These are phyloP conservation scores for Neonothopanus nambi DNA, from an alignment of 1,284 basidiomycete species.

Conservation along the genomic window DNA sequence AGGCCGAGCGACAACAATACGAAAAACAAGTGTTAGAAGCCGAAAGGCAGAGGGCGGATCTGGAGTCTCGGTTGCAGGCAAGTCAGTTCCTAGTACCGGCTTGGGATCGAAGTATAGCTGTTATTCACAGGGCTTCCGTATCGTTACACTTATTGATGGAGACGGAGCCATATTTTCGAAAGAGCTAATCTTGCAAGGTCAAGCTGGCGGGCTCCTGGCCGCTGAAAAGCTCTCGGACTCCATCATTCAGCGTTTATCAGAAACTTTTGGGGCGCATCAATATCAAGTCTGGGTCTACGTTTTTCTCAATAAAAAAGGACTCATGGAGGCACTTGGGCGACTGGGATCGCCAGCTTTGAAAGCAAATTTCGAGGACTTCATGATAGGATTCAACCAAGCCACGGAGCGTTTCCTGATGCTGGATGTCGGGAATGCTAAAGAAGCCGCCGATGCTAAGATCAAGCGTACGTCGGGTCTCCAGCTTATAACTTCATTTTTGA, in stretches of 20 bases:
- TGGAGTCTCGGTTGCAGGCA: slow-evolving; percentile 43
- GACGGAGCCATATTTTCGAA: slow-evolving; percentile 63
- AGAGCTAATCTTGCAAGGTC: slow-evolving; percentile 53
- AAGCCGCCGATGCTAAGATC: slow-evolving; percentile 73
- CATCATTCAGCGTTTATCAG: slow-evolving; percentile 44
- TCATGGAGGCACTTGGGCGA: slow-evolving; percentile 51
- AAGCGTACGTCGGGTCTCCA: slow-evolving; percentile 52
- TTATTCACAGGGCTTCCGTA: slow-evolving; percentile 43
- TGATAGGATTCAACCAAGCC: slow-evolving; percentile 66
- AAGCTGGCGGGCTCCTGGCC: slow-evolving; percentile 56
- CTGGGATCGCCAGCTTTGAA: slow-evolving; percentile 40
- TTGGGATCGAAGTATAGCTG: slow-evolving; percentile 6
- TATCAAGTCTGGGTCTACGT: slow-evolving; percentile 56
- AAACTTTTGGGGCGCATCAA: slow-evolving; percentile 32
- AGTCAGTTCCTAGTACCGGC: slow-evolving; percentile 2
- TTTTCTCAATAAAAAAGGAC: slow-evolving; percentile 63
- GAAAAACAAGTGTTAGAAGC: slow-evolving; percentile 32
- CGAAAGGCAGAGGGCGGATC: slow-evolving; percentile 36
- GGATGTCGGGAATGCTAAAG: slow-evolving; percentile 73
- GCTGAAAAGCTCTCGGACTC: slow-evolving; percentile 41
- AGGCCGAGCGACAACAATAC: slow-evolving; percentile 33
- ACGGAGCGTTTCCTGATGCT: slow-evolving; percentile 64
- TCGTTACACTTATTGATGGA: slow-evolving; percentile 56
- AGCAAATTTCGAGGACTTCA: slow-evolving; percentile 58
- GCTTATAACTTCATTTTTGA: slow-evolving; percentile 1